Base-by-base conservation (phyloP, 768 basidiomycete species). In the Tulasnella sp. region DNA sequence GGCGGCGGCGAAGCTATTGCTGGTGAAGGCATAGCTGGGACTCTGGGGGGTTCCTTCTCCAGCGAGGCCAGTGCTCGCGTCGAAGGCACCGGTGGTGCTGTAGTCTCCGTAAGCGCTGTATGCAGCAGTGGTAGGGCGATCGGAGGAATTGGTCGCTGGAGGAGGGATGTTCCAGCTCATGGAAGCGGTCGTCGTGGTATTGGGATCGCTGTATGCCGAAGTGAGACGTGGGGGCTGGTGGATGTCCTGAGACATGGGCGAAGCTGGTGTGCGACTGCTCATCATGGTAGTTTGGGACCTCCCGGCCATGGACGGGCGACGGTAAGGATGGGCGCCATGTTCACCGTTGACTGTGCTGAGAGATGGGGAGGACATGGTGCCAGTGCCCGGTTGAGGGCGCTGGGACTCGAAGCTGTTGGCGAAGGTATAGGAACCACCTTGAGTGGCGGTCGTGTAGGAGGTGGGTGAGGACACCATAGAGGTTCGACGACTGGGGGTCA, bases 161-260 rank as follows among this genome's bases (percentile, higher is more conserved):
- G 71, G 71, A 16, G 71, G 71, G 36, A 72, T 72, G 39, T 72
- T 72, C 71, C 71, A 72, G 64, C 64, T 72, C 22, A 72, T 34
- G 6, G 62, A 35, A 22, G 52, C 52, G 26, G 26, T 59, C 26
- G 52, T 59, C 9, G 52, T 59, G 26, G 52, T 59, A 34, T 69
- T 41, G 19, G 71, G 71, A 40, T 72, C 71, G 37, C 35, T 39
- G 62, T 36, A 63, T 5, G 52, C 34, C 62, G 71, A 34, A n/a
- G 37, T 42, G 36, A 63, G 64, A 22, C 71, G 62, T 64, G 64
- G 64, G 44, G 69, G 32, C 26, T 36, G 26, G 44, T 39, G 35
- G 34, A 39, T 65, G n/a, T 37, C 59, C 39, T 40, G 35, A 36
- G 62, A 62, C 39, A 39, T 37, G 35, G 62, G 69, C 35, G 59